phyloP scores from a whole-genome alignment of 352 stramenopile species.

The Pythium periplocum region DNA sequence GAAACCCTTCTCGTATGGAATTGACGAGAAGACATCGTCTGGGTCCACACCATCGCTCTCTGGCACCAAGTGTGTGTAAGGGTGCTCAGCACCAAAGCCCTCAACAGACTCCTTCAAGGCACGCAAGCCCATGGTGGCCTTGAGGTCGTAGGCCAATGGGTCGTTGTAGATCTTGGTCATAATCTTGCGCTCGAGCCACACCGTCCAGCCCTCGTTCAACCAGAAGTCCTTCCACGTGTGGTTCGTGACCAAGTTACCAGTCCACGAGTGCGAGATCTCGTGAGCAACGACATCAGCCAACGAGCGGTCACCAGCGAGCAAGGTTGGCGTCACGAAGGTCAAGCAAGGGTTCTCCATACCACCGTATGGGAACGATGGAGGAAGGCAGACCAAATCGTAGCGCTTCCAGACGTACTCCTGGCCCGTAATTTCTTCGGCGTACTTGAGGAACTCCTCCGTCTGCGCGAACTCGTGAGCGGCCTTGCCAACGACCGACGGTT shows the following conservation, averaged over 20 bases:
- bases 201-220: conserved; percentile 99
- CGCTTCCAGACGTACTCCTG: conserved; percentile 93
- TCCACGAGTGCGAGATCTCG: conserved; percentile 97
- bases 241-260: conserved; percentile 97
- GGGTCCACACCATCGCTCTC: conserved; percentile 81
- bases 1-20: conserved; percentile 91
- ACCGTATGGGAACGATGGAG: conserved; percentile 90
- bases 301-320: conserved; percentile 92
- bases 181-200: conserved; percentile 92
- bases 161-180: conserved; percentile 29
- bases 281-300: conserved; percentile 96
- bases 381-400: conserved; percentile 97
- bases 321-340: conserved; percentile 96
- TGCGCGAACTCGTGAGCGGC: conserved; percentile 94
- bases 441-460: conserved; percentile 91
- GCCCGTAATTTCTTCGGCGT: conserved; percentile 90
- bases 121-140: conserved; percentile 19
- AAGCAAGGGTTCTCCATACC: conserved; percentile 84
- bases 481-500: conserved; percentile 90
- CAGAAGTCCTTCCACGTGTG: conserved; percentile 95
- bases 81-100: conserved; percentile 30
- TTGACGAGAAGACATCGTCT: conserved; percentile 87
- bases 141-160: conserved; percentile 14
- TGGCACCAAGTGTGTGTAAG: conserved; percentile 80
- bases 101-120: conserved; percentile 18